Conservation (phyloP, 2,329 filamentous ascomycete genomes). For the Aspergillaceae sp. region DNA sequence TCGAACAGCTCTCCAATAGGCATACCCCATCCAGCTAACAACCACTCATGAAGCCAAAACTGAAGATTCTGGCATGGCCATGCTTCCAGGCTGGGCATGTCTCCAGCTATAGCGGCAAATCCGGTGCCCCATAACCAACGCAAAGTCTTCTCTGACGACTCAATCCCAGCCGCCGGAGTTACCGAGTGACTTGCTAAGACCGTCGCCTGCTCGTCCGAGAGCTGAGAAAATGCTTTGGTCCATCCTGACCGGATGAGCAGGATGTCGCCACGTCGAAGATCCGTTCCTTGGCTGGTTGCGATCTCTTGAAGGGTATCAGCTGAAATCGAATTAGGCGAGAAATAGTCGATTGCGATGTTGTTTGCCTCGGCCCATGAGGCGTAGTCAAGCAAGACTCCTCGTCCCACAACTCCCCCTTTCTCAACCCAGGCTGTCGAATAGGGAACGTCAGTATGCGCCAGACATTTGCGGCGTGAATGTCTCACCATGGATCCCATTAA, state of each 20-base stretch:
- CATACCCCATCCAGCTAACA: constrained; percentile 43
- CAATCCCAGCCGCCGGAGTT: constrained; percentile 34
- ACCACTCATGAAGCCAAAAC: constrained; percentile 22
- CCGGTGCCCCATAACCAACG: constrained; percentile 51
- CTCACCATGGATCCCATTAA: constrained; percentile 37
- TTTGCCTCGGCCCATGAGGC: constrained; percentile 35
- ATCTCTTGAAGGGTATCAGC: constrained; percentile 37
- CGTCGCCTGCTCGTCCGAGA: constrained; percentile 30
- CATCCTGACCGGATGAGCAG: constrained; percentile 50
- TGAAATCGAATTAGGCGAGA: constrained; percentile 38
- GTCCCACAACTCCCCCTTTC: constrained; percentile 36
- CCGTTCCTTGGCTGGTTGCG: constrained; percentile 36
- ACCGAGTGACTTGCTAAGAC: constrained; percentile 27
- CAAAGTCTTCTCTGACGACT: constrained; percentile 41
- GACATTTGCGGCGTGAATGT: neutral
- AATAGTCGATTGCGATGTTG: constrained; percentile 30
- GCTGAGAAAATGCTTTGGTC: constrained; percentile 36
- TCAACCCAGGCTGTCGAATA: constrained; percentile 25
- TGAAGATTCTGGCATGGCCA: constrained; percentile 29
- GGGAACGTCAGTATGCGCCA: neutral
- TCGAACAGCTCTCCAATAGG: constrained; percentile 40
- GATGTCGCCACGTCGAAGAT: constrained; percentile 41
- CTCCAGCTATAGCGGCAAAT: constrained; percentile 50
- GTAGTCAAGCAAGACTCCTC: constrained; percentile 44
- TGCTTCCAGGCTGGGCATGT: constrained; percentile 47